Conservation (phyloP, 352 stramenopile species). For the Phytophthora constricta region DNA sequence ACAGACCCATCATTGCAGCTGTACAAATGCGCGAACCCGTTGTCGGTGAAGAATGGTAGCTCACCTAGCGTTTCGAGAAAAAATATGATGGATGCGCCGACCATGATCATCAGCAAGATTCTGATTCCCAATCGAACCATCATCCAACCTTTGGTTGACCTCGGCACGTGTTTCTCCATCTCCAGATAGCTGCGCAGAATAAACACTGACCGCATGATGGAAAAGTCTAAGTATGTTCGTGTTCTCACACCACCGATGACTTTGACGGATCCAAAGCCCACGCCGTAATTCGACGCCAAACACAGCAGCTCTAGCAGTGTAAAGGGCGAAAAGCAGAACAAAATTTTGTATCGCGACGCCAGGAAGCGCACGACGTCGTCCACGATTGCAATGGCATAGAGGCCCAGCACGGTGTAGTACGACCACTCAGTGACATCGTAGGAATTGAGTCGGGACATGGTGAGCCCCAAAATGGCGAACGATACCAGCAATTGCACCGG, state of each 20-base stretch:
- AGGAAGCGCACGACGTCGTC: constrained; percentile 84
- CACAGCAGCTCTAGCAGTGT: constrained; percentile 80
- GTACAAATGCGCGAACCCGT: constrained; percentile 87
- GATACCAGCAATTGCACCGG: constrained; percentile 81
- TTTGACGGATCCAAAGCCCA: constrained; percentile 77
- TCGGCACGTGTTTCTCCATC: constrained; percentile 81
- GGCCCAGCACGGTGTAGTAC: constrained; percentile 70
- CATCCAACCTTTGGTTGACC: constrained; percentile 81
- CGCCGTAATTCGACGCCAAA: constrained; percentile 73
- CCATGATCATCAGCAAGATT: constrained; percentile 85
- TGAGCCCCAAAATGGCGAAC: constrained; percentile 71
- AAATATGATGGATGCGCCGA: constrained; percentile 83
- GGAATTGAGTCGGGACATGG: constrained; percentile 71
- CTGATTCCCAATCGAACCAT: constrained; percentile 80
- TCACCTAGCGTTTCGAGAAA: constrained; percentile 90
- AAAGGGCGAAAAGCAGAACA: constrained; percentile 77
- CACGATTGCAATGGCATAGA: constrained; percentile 68
- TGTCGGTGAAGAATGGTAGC: constrained; percentile 76
- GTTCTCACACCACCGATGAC: constrained; percentile 59
- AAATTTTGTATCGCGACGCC: constrained; percentile 79
- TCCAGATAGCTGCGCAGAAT: constrained; percentile 85
- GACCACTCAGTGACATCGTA: constrained; percentile 71
- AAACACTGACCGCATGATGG: constrained; percentile 84
- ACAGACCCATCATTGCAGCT: constrained; percentile 67
- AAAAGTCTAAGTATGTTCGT: constrained; percentile 87